Percentiles rank a stretch among this genome's conserved stretches.
phyloP scores from a whole-genome alignment of 2,329 filamentous ascomycete species.

The Neonectria sp. region DNA sequence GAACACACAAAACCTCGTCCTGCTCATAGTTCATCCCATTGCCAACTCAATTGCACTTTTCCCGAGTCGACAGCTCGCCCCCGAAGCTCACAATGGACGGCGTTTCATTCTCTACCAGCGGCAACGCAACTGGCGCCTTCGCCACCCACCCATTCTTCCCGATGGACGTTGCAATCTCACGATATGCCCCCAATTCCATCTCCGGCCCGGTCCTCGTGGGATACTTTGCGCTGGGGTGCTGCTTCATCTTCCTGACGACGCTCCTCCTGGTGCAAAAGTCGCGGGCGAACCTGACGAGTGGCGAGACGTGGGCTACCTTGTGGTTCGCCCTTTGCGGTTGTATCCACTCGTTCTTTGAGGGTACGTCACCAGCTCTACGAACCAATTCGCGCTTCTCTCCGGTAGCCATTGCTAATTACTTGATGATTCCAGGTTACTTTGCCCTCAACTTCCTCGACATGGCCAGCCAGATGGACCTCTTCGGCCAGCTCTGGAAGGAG shows the following conservation, averaged over 20 bases:
- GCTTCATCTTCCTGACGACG: conserved; percentile 70
- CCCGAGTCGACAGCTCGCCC: neutral
- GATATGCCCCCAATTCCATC: conserved; percentile 77
- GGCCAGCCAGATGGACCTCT: conserved; percentile 57
- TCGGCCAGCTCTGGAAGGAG: conserved; percentile 72
- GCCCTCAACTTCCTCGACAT: conserved; percentile 60
- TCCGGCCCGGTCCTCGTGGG: conserved; percentile 71
- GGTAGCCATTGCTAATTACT: neutral
- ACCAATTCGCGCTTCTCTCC: neutral
- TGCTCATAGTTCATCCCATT: neutral
- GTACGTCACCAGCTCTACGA: conserved; percentile 35
- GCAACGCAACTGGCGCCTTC: conserved; percentile 24
- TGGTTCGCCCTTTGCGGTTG: conserved; percentile 83
- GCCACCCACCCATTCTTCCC: conserved; percentile 80
- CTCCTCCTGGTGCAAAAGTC: conserved; percentile 66
- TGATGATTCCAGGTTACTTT: conserved; percentile 60
- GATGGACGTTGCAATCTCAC: conserved; percentile 71
- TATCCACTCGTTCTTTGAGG: conserved; percentile 62
- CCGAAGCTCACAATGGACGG: conserved; percentile 35
- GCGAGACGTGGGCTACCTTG: conserved; percentile 73
- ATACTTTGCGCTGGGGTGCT: conserved; percentile 71
- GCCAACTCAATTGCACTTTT: neutral
- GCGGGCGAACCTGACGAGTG: conserved; percentile 65
- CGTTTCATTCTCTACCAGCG: conserved; percentile 18
- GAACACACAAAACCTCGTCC: neutral